These are phyloP conservation scores for Phytopythium cucurbitacearum DNA, from an alignment of 352 stramenopile species.

Conservation along the genomic window DNA sequence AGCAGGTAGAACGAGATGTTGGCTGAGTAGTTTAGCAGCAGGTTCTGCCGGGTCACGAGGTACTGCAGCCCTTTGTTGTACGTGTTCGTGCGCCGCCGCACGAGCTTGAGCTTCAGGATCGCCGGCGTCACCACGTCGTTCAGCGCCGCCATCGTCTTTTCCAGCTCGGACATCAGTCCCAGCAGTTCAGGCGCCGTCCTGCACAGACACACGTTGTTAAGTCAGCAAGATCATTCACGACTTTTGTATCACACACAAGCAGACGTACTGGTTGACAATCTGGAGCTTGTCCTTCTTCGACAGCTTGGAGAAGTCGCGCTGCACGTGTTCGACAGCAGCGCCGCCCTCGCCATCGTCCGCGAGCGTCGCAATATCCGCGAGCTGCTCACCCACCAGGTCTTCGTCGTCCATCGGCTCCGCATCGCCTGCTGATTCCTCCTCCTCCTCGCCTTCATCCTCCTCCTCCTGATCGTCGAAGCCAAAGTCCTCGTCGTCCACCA, in stretches of 20 bases:
- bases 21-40: conserved; percentile 80
- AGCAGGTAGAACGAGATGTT: conserved; percentile 89
- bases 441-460: conserved; percentile 36
- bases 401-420: conserved; percentile 51
- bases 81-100: conserved; percentile 46
- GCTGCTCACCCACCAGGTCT: conserved; percentile 56
- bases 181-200: conserved; percentile 70
- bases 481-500: conserved; percentile 88
- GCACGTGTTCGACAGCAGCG: conserved; percentile 55
- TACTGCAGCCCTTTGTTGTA: conserved; percentile 70
- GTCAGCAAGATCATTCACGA: background rate
- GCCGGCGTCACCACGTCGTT: conserved; percentile 61
- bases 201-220: conserved; percentile 2
- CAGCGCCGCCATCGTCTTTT: conserved; percentile 60
- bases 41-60: conserved; percentile 73
- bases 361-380: conserved; percentile 71
- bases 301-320: conserved; percentile 83
- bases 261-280: conserved; percentile 80
- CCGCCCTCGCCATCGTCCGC: conserved; percentile 48
- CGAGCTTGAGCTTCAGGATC: conserved; percentile 67
- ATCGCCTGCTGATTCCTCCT: conserved; percentile 22
- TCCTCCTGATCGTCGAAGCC: conserved; percentile 53
- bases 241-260: background rate
- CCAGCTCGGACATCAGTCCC: conserved; percentile 61
- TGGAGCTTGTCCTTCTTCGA: conserved; percentile 85